These are phyloP conservation scores for Carpinus viminea DNA, from an alignment of 306 rosid genomes.

Conservation along the genomic window DNA sequence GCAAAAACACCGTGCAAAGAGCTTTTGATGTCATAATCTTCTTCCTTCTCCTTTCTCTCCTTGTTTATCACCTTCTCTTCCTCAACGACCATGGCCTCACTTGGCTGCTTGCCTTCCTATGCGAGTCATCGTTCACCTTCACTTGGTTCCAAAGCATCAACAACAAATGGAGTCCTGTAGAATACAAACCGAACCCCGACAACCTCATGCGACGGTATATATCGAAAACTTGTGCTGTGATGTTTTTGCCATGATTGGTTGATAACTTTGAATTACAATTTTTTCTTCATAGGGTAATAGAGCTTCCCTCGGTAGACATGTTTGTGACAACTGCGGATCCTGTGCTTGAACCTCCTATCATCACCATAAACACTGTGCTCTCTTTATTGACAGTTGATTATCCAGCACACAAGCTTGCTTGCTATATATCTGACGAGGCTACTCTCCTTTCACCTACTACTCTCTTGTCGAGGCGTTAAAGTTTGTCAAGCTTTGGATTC, in stretches of 20 bases:
- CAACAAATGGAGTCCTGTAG: conserved; percentile 55
- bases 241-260: too few species aligned
- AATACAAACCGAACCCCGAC: conserved; percentile 37
- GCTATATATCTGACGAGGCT: conserved; percentile 82
- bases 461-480: conserved; percentile 52
- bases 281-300: conserved; percentile 31
- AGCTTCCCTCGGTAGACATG: conserved; percentile 68
- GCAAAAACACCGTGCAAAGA: conserved; percentile 20
- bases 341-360: conserved; percentile 62
- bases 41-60: conserved; percentile 42
- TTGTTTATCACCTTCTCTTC: conserved; percentile 37
- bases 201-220: conserved; percentile 23
- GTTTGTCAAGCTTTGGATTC: conserved; percentile 66
- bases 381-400: conserved; percentile 73
- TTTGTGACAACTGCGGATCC: conserved; percentile 79
- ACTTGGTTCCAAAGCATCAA: conserved; percentile 31
- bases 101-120: conserved; percentile 55
- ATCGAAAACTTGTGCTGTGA: not conserved
- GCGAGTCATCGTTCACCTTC: conserved; percentile 65
- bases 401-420: conserved; percentile 68
- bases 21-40: conserved; percentile 31
- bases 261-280: not conserved
- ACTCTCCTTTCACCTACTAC: conserved; percentile 49
- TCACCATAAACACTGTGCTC: conserved; percentile 62
- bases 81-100: conserved; percentile 29